Evolutionary conservation across 1,139 yeast species (phyloP).

Genomic region (Scheffersomyces insectosa): DNA sequence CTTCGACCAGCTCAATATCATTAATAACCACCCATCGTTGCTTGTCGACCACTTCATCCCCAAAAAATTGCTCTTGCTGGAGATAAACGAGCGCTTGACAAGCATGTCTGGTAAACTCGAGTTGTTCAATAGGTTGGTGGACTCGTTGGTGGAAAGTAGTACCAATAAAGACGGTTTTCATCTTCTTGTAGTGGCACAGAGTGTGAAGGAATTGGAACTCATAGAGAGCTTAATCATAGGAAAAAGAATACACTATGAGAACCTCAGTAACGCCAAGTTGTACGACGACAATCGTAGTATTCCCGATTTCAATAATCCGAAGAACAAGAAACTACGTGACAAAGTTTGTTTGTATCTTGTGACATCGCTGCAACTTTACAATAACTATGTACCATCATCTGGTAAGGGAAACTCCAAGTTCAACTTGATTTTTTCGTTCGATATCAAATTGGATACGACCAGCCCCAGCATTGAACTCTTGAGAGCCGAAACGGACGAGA

Average conservation of each 20-base stretch:
- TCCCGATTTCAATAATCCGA: constrained; percentile 6
- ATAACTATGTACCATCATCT: constrained; percentile 31
- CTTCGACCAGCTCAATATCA: constrained; percentile 48
- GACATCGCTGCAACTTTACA: constrained; percentile 43
- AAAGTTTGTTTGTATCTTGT: constrained; percentile 29
- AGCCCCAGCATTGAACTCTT: constrained; percentile 43
- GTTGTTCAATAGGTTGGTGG: constrained; percentile 53
- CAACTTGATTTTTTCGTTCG: constrained; percentile 60
- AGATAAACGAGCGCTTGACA: constrained; percentile 55
- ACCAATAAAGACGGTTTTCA: constrained; percentile 15
- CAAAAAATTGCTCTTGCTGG: constrained; percentile 62
- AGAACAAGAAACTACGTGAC: constrained; percentile 1
- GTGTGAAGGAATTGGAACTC: constrained; percentile 67
- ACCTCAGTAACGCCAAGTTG: constrained; percentile 61
- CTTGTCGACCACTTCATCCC: constrained; percentile 78
- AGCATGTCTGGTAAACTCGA: constrained; percentile 60
- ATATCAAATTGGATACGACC: constrained; percentile 46
- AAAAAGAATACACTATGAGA: constrained; percentile 53
- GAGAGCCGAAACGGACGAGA: constrained; percentile 15
- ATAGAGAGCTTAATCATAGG: constrained; percentile 70
- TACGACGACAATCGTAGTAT: constrained; percentile 40
- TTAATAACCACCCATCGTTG: constrained; percentile 65
- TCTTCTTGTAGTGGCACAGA: constrained; percentile 58
- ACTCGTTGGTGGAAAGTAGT: constrained; percentile 20
- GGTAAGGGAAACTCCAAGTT: constrained; percentile 25